A percentile compares a stretch with the other conserved stretches of the same genome.
Conservation (phyloP, 1,139 yeast species). For the Suhomyces ambrosiae region DNA sequence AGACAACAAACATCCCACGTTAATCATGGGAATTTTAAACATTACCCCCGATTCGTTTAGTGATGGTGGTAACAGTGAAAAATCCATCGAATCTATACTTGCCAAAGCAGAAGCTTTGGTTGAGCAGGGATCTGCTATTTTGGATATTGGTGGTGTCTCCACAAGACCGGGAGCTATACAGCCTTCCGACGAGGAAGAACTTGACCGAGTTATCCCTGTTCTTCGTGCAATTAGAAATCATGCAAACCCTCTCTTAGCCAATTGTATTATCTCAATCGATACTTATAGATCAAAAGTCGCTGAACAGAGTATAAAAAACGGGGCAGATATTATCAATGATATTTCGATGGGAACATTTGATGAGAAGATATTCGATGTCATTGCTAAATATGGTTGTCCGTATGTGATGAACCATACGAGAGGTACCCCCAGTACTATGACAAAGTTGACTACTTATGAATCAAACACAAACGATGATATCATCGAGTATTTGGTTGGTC, state of each 20-base stretch:
- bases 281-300: conserved; percentile 84
- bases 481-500: conserved; percentile 41
- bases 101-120: conserved; percentile 50
- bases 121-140: conserved; percentile 60
- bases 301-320: conserved; percentile 61
- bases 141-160: conserved; percentile 93
- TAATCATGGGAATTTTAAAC: conserved; percentile 84
- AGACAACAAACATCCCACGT: conserved; percentile 41
- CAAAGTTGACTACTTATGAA: conserved; percentile 55
- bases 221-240: conserved; percentile 60
- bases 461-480: conserved; percentile 42
- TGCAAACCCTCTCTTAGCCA: conserved; percentile 33
- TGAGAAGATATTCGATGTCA: conserved; percentile 60
- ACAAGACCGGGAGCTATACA: conserved; percentile 80
- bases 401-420: conserved; percentile 84
- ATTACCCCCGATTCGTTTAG: conserved; percentile 95
- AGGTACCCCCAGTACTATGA: conserved; percentile 81
- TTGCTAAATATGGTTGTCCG: conserved; percentile 72
- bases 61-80: conserved; percentile 68
- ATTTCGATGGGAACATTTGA: conserved; percentile 83
- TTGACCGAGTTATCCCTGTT: conserved; percentile 68
- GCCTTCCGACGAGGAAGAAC: conserved; percentile 60
- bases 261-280: conserved; percentile 71
- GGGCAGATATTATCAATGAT: conserved; percentile 92
- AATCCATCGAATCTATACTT: conserved; percentile 32